These are phyloP conservation scores for Tolypocladium endophyticum DNA, from an alignment of 2,329 filamentous ascomycete genomes.

Conservation along the genomic window DNA sequence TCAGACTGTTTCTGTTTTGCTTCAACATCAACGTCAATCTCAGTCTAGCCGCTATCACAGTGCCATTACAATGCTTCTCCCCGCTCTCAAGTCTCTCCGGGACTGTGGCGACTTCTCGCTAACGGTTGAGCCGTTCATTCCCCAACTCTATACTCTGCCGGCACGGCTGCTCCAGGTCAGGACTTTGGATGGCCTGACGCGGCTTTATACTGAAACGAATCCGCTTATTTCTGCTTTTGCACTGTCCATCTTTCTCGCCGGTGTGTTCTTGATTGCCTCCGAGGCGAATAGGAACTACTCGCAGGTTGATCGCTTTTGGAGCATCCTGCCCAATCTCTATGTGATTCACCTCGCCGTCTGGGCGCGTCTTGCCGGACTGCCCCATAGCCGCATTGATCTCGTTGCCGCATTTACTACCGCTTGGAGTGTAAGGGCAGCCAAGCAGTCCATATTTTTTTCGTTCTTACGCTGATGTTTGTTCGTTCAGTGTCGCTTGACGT, in stretches of 20 bases:
- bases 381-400: constrained; percentile 61
- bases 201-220: constrained; percentile 76
- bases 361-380: constrained; percentile 63
- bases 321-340: constrained; percentile 77
- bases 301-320: constrained; percentile 93
- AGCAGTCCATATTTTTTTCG: not conserved
- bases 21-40: not conserved
- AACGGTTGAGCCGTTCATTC: constrained; percentile 65
- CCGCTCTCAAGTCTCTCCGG: constrained; percentile 55
- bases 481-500: constrained; percentile 57
- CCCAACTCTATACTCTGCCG: constrained; percentile 61
- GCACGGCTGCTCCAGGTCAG: constrained; percentile 48
- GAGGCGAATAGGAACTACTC: constrained; percentile 92
- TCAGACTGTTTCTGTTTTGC: not conserved
- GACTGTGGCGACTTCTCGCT: constrained; percentile 69
- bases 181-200: constrained; percentile 50
- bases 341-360: constrained; percentile 77
- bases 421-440: constrained; percentile 61
- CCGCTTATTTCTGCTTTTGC: constrained; percentile 68
- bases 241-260: constrained; percentile 59
- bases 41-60: not conserved
- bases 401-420: constrained; percentile 58
- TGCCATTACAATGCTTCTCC: constrained; percentile 32
- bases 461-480: not conserved
- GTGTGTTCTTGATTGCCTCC: constrained; percentile 62